Base-by-base conservation (phyloP, 192 early-diverging fungal genomes). In the Dissophora ornata region DNA sequence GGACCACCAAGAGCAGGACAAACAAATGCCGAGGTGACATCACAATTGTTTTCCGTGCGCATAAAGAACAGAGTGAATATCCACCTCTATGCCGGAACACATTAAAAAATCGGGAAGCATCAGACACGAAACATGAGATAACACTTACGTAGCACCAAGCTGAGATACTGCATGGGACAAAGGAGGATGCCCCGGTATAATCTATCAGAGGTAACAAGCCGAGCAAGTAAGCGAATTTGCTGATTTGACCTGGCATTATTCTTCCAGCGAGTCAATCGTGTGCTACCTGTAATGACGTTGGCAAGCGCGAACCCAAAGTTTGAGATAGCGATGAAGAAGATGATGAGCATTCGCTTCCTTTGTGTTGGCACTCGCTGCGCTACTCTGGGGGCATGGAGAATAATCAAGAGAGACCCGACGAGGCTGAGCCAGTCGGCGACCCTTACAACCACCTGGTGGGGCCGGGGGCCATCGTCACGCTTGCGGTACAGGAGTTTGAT, bases 91-190 rank as follows among this genome's bases (percentile, higher is more conserved):
- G n/a, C n/a, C n/a, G 29, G 26, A 16, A 19, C 32, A 44, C 22
- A 46, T 22, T 18, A 46, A 38, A 56, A 4, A 26, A n/a, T 28
- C 42, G n/a, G 9, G 18, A n/a, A 10, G 9, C 44, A 10, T 18
- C 6, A 45, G n/a, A 45, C 6, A n/a, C 4, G 18, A n/a, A n/a
- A n/a, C 4, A 18, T 4, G 44, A 38, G 13, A 7, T 9, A 3
- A 1, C 7, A 6, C 64, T 57, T 67, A 77, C 73, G 62, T 77
- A 77, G 46, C 73, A 77, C 73, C 73, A 77, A 12, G 64, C 73
- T 16, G 64, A 66, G 16, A 77, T 4, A 15, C 29, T 62, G 24
- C 73, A 77, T 18, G 12, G 29, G 0, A 26, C 25, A 28, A 5
- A 10, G 16, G 45, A 16, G 7, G 36, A 22, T 24, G 58, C 45